Evolutionary conservation across 495 filamentous ascomycete genomes (phyloP).

Genomic region (Aspergillus taichungensis): DNA sequence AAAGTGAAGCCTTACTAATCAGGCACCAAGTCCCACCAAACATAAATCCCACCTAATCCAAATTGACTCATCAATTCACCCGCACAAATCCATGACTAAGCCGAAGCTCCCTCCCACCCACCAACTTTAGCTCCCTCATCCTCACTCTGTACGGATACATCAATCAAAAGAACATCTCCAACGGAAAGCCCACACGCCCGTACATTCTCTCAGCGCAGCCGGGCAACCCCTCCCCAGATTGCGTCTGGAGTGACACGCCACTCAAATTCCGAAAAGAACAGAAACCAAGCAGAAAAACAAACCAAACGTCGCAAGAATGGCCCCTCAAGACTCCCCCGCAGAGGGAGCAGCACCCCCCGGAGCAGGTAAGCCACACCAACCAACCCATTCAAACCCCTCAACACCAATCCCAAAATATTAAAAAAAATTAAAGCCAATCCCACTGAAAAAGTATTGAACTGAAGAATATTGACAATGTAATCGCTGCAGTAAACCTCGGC

Average conservation of each 20-base stretch:
- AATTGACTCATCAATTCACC: too few species aligned
- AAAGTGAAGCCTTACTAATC: too few species aligned
- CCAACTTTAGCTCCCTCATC: too few species aligned
- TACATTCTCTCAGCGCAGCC: not conserved
- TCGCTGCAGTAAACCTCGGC: slow-evolving; percentile 49
- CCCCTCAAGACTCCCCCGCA: slow-evolving; percentile 16
- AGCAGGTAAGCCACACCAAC: slow-evolving; percentile 12
- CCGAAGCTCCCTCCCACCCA: too few species aligned
- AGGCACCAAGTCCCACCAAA: too few species aligned
- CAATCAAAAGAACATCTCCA: too few species aligned
- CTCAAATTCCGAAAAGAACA: not conserved
- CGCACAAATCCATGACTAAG: too few species aligned
- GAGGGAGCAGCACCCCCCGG: slow-evolving; percentile 25
- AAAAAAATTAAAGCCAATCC: too few species aligned
- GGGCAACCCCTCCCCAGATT: not conserved
- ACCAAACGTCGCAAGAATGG: slow-evolving; percentile 10
- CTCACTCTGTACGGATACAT: too few species aligned
- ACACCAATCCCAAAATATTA: slow-evolving; percentile 3
- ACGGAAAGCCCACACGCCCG: too few species aligned
- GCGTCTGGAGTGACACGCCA: not conserved
- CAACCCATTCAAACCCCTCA: not conserved
- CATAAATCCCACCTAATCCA: too few species aligned
- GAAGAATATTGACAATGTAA: slow-evolving; percentile 4
- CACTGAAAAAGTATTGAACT: too few species aligned
- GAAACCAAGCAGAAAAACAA: not conserved